Evolutionary conservation across 768 basidiomycete species (phyloP).

Genomic region (Leucocoprinus leucothites): DNA sequence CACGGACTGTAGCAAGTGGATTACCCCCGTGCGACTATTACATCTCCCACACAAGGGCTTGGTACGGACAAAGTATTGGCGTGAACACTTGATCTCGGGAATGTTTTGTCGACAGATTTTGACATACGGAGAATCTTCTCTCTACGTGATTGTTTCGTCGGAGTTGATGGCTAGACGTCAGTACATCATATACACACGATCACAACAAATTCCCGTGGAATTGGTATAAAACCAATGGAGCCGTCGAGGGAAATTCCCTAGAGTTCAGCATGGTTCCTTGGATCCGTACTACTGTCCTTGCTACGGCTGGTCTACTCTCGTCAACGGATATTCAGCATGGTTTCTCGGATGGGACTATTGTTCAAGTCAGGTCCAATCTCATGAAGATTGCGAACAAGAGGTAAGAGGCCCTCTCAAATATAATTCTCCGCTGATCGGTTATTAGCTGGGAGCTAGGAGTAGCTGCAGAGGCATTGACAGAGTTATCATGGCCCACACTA

Average conservation of each 20-base stretch:
- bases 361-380: slow-evolving; percentile 16
- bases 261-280: neutral
- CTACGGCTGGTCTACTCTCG: slow-evolving; percentile 3
- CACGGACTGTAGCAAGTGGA: too few relatives aligned
- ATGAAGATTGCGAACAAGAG: slow-evolving; percentile 26
- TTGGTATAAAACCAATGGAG: neutral
- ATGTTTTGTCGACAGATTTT: neutral
- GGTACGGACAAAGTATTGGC: too few relatives aligned
- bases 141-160: neutral
- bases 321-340: slow-evolving; percentile 18
- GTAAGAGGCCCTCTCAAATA: slow-evolving; percentile 13
- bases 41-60: too few relatives aligned
- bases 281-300: neutral
- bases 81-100: neutral
- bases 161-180: neutral
- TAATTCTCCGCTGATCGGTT: neutral
- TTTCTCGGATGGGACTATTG: slow-evolving; percentile 21
- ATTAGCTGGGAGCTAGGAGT: slow-evolving; percentile 60
- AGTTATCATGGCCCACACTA: slow-evolving; percentile 45
- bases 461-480: slow-evolving; percentile 53
- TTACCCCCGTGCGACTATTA: too few relatives aligned
- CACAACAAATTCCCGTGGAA: neutral
- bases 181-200: neutral
- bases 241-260: slow-evolving; percentile 1
- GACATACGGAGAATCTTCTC: slow-evolving; percentile 1